Evolutionary conservation across 192 early-diverging fungal species (phyloP), one percentile per base, ranked within the genome.

Genomic region (Coemansia sp.): DNA sequence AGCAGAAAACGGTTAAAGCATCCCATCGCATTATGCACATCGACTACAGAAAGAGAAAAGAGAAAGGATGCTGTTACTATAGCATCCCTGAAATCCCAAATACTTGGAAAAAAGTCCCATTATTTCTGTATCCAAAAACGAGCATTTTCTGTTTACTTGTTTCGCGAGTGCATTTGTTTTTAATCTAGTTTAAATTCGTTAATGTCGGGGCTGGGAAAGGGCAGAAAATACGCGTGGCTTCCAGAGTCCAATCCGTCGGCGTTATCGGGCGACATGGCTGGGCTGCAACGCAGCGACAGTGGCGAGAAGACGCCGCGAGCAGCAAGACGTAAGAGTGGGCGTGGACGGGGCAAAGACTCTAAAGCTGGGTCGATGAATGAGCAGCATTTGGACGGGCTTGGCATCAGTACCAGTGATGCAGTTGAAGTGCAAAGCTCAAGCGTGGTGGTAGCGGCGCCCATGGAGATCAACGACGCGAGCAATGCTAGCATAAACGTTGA

Each of bases 181-280:
- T 35, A 4, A 35, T 35, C 32, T 35, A 35, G 32, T 35, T 35
- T 35, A 2, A 5, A 35, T 35, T 35, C 1, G 32, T 1, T 1
- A 65, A 77, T 77, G 75, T 77, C 75, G 9, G 69, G 66, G 48
- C 61, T 74, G 12, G 49, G 41, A 15, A 21, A 45, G 41, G 70
- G 70, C 77, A 82, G 75, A 75, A 82, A 76, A 19, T 82, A 82
- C 58, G 75, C 79, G 38, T 82, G 79, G 79, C 61, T 82, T 14
- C 79, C 79, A 1, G 79, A 82, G 38, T 60, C 79, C 9, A 72
- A 82, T 56, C 79, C 79, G 14, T 38, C 79, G 1, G 79, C 79
- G 6, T 35, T 82, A 10, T 82, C 79, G 1, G 79, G 72, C 51
- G 79, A 75, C 2, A 6, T 57, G 9, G 43, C 41, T 0, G 55